Evolutionary conservation across 192 early-diverging fungal species (phyloP).

Genomic region (Haplosporangium gracile): DNA sequence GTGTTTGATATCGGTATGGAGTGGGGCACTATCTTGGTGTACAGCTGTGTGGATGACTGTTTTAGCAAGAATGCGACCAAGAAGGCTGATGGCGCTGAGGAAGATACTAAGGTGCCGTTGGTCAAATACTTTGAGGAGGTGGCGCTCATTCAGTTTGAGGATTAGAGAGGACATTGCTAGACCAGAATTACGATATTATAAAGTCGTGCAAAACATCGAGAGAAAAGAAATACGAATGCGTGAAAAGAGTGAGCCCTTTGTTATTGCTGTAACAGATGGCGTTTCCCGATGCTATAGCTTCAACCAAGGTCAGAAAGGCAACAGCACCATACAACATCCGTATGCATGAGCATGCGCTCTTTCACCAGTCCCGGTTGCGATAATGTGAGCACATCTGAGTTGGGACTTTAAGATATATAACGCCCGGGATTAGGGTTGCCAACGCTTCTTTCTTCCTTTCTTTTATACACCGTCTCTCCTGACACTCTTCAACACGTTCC

Average conservation of each 20-base stretch:
- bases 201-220: not conserved
- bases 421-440: too few relatives aligned
- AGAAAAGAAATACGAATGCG: not conserved
- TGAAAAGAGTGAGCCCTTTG: not conserved
- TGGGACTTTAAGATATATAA: too few relatives aligned
- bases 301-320: too few relatives aligned
- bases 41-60: constrained; percentile 86
- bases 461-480: too few relatives aligned
- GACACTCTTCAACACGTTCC: too few relatives aligned
- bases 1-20: constrained; percentile 85
- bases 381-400: too few relatives aligned
- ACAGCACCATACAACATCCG: too few relatives aligned
- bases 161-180: constrained; percentile 6
- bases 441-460: too few relatives aligned
- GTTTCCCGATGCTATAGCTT: not conserved
- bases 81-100: constrained; percentile 18
- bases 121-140: constrained; percentile 73
- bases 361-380: too few relatives aligned
- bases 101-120: not conserved
- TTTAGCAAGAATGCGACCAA: constrained; percentile 55
- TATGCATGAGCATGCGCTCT: too few relatives aligned
- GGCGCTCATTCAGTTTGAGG: constrained; percentile 71
- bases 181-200: not conserved
- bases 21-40: constrained; percentile 90
- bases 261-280: not conserved